A percentile compares a stretch with the other conserved stretches of the same genome.
Conservation (phyloP, 2,329 filamentous ascomycete species). For the Aspergillus pseudoviridinutans region DNA sequence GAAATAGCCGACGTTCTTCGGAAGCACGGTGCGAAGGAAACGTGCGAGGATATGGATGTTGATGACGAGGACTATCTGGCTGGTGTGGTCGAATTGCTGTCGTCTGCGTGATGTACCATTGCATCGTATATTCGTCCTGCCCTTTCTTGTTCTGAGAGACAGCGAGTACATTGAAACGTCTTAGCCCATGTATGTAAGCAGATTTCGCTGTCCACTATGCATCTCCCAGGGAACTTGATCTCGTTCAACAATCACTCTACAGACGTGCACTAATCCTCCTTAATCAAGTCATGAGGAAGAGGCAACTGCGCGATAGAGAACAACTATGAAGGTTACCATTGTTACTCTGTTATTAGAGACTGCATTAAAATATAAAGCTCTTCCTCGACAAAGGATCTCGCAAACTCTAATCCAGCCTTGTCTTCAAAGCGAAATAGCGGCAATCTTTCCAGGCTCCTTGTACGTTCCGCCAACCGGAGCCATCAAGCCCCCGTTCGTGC, state of each 20-base stretch:
- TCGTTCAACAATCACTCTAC: no score
- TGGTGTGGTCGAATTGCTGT: neutral
- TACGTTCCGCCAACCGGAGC: slow-evolving; percentile 20
- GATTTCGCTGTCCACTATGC: no score
- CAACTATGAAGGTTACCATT: neutral
- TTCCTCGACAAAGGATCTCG: no score
- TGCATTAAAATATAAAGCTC: no score
- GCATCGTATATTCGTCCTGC: no score
- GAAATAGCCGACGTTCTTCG: neutral
- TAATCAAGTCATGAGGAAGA: neutral
- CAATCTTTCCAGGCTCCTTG: slow-evolving; percentile 19
- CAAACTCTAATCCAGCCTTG: neutral
- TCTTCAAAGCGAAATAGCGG: neutral
- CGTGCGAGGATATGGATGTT: neutral
- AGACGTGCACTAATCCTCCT: no score
- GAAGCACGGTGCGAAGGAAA: neutral
- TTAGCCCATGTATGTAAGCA: no score
- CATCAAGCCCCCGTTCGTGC: slow-evolving; percentile 21
- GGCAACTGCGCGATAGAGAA: neutral
- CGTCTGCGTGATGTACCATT: neutral
- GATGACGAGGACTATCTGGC: neutral
- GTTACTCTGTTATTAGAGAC: no score
- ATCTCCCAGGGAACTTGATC: no score
- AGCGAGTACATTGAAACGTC: no score
- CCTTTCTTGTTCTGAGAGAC: no score